Evolutionary conservation across 192 early-diverging fungal species (phyloP).

Genomic region (Backusella psychrophila): DNA sequence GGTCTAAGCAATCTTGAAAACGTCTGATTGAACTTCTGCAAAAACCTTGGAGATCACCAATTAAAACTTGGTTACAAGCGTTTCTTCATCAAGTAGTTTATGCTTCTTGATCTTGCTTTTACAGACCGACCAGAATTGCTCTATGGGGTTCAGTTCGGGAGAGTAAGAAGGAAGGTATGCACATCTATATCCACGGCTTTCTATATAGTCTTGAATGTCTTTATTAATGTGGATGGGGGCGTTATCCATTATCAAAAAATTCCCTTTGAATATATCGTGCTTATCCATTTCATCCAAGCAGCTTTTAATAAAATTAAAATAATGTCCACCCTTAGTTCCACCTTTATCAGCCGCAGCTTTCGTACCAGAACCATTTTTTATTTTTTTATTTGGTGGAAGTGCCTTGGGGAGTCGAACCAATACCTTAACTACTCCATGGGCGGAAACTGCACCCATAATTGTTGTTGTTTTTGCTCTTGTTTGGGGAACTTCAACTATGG

Average conservation of each 20-base stretch:
- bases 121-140: no score
- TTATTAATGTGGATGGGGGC: no score
- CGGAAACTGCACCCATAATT: conserved; percentile 12
- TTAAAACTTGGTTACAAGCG: not conserved
- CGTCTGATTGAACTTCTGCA: not conserved
- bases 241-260: no score
- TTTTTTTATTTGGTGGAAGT: not conserved
- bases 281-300: no score
- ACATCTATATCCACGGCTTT: no score
- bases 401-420: not conserved
- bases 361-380: not conserved
- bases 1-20: not conserved
- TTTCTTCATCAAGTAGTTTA: no score
- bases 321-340: not conserved
- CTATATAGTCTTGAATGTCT: no score
- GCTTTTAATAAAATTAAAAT: no score
- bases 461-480: conserved; percentile 11
- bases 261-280: no score
- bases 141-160: no score
- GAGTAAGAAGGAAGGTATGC: no score
- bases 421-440: not conserved
- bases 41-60: conserved; percentile 5
- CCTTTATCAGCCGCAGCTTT: conserved; percentile 11
- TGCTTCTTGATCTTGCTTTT: no score
- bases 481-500: not conserved